A percentile compares a stretch with the other conserved stretches of the same genome.
These are phyloP conservation scores for Camelina neglecta DNA, from an alignment of 345 rosid species.

Conservation along the genomic window DNA sequence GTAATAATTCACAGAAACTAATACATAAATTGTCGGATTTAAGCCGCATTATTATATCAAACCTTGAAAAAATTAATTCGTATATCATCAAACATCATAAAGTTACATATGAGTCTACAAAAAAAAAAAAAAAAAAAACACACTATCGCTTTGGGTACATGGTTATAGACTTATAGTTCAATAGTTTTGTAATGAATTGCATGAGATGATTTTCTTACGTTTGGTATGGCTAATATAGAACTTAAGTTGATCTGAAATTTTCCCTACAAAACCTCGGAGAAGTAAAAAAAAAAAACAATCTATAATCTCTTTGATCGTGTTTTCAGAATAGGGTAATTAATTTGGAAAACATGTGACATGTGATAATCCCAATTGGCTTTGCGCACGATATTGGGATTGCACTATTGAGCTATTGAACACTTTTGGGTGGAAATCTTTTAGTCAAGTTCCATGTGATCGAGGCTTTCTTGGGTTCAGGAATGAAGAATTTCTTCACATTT, in stretches of 20 bases:
- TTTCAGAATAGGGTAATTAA: neutral
- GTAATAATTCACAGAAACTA: neutral
- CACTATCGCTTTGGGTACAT: neutral
- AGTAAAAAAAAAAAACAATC: neutral
- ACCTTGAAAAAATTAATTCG: neutral
- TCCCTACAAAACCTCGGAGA: neutral
- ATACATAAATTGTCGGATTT: neutral
- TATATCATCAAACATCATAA: neutral
- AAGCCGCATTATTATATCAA: constrained; percentile 1
- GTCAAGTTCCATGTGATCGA: constrained; percentile 51
- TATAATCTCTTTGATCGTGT: neutral
- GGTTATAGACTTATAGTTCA: neutral
- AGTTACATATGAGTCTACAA: neutral
- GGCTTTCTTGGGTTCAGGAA: constrained; percentile 46
- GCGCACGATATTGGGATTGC: constrained; percentile 45
- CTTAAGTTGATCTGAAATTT: neutral
- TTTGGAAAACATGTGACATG: constrained; percentile 1
- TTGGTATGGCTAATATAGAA: neutral
- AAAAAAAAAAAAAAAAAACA: neutral
- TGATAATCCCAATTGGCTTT: constrained; percentile 20
- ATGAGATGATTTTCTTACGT: neutral
- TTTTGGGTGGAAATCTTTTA: constrained; percentile 35
- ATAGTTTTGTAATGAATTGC: constrained; percentile 21
- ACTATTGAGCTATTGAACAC: constrained; percentile 35
- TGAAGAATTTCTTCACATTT: constrained; percentile 42